Base-by-base conservation (phyloP, 2,329 filamentous ascomycete genomes). In the Beauveria sp. region DNA sequence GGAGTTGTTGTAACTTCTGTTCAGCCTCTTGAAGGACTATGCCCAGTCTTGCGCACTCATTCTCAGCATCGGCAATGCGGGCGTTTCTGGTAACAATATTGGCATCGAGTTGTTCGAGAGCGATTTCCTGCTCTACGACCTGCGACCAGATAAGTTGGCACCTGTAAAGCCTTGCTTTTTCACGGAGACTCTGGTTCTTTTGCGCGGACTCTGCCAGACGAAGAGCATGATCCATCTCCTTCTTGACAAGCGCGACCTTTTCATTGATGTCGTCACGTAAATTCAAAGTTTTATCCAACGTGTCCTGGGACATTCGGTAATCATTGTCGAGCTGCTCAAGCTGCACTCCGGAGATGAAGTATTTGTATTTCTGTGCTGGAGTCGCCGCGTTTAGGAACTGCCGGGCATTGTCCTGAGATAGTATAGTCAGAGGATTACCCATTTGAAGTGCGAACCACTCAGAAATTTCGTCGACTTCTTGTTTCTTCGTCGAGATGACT, bases 361-460 rank as follows among this genome's bases (percentile, higher is more conserved):
- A 97, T 67, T 91, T 95, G 79, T 98, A 99, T 72, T 99, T 99
- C 63, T 93, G 87, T 3, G 84, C 78, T 0, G 92, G 85, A 2
- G 86, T 89, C 14, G 95, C 93, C 42, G 87, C 85, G 70, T 93
- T 96, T 49, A 99, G 81, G 68, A 99, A 99, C 62, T 96, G 90
- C 12, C 95, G 86, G 12, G 95, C 95, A 74, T 93, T 92, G 71
- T 99, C 95, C 73, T 99, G 95, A 0, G 93, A 96, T 20, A 99
- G 81, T 7, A 98, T 90, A 63, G 96, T 98, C 78, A 99, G 87
- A 0, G 95, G 95, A 67, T 99, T 99, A 70, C 98, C 93, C 62
- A 99, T 91, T 72, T 98, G 93, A 47, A 99, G 79, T 47, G 89
- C 90, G 71, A 92, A 98, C 71, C 91, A 96, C 72, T 99, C 95